Base-by-base conservation (phyloP, 257 asterid genomes). In the Plectranthus barbatus region DNA sequence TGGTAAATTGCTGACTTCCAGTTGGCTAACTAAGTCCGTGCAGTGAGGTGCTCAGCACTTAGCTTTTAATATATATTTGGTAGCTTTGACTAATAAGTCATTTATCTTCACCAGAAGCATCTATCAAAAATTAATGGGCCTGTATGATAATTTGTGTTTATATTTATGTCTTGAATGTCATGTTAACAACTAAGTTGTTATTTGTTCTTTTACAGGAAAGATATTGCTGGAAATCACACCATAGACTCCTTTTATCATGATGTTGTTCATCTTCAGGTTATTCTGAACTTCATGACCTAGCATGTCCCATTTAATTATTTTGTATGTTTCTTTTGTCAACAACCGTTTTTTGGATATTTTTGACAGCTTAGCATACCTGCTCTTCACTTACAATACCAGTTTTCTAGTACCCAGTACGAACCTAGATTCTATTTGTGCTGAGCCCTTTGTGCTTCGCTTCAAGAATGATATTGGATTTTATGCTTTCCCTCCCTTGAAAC, bases 231-330 rank as follows among this genome's bases (percentile, higher is more conserved):
- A 54, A 75, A 73, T 33, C 69, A 13, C 53, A 56, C 86, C 74
- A 80, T 91, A 21, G 88, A 84, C 48, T 77, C 78, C 42, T 88
- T 88, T 77, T 91, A 86, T 79, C 84, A 56, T 48, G 85, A 84
- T 51, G 94, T 86, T 76, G 96, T 88, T 53, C 71, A 77, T 60
- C 90, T 88, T 74, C 98, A 91, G 93, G 98, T 91, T 59, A 57
- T 59, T 54, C 60, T 48, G 15, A 72, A 47, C 64, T 68, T 71
- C 48, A 53, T 46, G 36, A 70, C 66, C 66, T 64, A 41, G 19
- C 34, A n/a, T 31, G 1, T 41, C 19, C 5, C 37, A 23, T 4
- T 50, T 33, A 60, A 42, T 49, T 44, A 50, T 64, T 58, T 36
- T 42, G 6, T 4, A 41, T 45, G 51, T 29, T 9, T 37, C 7